Evolutionary conservation across 2,329 filamentous ascomycete species (phyloP).

Genomic region (Colletotrichum trifolii): DNA sequence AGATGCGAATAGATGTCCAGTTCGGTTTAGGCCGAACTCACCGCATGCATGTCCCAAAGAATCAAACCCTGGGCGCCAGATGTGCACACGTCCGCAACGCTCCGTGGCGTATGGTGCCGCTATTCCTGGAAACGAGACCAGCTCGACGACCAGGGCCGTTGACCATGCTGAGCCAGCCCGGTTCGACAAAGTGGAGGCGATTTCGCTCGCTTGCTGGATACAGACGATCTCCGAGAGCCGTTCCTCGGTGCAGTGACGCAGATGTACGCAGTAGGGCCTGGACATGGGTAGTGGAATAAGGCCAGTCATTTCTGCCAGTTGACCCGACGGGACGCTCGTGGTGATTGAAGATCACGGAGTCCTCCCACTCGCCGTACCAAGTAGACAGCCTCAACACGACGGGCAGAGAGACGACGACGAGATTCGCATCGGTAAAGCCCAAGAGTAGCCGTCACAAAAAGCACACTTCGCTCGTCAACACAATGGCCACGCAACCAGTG

Average conservation of each 20-base stretch:
- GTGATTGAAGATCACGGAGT: constrained; percentile 13
- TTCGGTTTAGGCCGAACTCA: constrained; percentile 23
- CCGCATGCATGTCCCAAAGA: constrained; percentile 11
- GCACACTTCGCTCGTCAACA: neutral
- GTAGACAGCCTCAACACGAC: constrained; percentile 20
- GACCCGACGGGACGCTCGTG: constrained; percentile 15
- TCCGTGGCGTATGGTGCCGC: constrained; percentile 11
- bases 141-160: constrained; percentile 1
- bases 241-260: constrained; percentile 35
- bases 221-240: constrained; percentile 29
- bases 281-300: constrained; percentile 14
- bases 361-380: constrained; percentile 5
- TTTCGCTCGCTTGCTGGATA: constrained; percentile 31
- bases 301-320: constrained; percentile 28
- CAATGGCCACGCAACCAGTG: constrained; percentile 45
- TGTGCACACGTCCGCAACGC: constrained; percentile 25
- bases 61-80: constrained; percentile 8
- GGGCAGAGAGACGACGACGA: neutral
- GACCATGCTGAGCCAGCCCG: constrained; percentile 16
- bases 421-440: neutral
- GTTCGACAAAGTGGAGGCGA: constrained; percentile 12
- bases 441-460: constrained; percentile 2
- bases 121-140: neutral
- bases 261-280: constrained; percentile 12
- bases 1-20: constrained; percentile 8